phyloP scores from a whole-genome alignment of 805 yeast species.

The Starmera caribaea region DNA sequence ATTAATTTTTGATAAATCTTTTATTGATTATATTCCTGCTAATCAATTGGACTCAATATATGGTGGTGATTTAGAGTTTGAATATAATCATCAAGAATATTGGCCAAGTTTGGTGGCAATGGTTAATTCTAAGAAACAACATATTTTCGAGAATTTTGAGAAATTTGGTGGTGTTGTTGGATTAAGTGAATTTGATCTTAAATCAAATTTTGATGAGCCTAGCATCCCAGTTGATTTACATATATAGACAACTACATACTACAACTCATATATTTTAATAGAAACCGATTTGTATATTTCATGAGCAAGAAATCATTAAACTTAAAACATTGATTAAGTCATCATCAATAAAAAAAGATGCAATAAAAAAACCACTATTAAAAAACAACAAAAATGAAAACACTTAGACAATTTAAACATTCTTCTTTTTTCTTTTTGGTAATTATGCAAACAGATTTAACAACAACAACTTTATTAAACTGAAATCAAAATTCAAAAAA shows the following conservation, averaged over 20 bases:
- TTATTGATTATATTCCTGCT: slow-evolving; percentile 64
- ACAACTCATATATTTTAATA: not conserved
- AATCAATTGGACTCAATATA: slow-evolving; percentile 72
- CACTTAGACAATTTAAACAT: no score
- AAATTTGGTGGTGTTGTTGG: slow-evolving; percentile 64
- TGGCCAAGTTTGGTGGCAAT: slow-evolving; percentile 61
- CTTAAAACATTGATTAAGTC: no score
- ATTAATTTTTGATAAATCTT: slow-evolving; percentile 79
- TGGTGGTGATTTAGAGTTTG: slow-evolving; percentile 74
- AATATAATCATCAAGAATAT: slow-evolving; percentile 64
- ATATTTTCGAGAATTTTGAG: slow-evolving; percentile 55
- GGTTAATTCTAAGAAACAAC: slow-evolving; percentile 43
- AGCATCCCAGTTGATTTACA: slow-evolving; percentile 14
- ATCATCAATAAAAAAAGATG: no score
- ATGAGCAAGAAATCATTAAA: no score
- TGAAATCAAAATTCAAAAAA: no score
- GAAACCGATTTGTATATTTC: not conserved
- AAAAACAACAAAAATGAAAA: no score
- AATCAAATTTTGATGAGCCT: slow-evolving; percentile 31
- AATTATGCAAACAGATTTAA: no score
- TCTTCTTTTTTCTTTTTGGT: no score
- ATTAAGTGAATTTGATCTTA: slow-evolving; percentile 65
- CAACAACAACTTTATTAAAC: no score
- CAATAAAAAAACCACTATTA: no score
- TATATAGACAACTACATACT: not conserved